Base-by-base conservation (phyloP, 805 yeast species). In the Yarrowia sp. region DNA sequence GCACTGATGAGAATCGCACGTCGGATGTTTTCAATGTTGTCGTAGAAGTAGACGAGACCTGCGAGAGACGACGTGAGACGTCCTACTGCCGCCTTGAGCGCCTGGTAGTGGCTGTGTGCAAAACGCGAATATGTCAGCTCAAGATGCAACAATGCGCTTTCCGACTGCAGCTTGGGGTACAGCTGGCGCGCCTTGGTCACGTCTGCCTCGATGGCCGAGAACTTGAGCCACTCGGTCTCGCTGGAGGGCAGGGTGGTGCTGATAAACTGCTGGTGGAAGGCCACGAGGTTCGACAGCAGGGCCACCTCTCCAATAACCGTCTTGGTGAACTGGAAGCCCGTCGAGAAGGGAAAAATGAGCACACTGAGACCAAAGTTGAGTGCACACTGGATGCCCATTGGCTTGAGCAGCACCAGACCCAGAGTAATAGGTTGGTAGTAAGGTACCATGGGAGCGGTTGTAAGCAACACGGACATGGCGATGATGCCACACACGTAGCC, bases 141-240 rank as follows among this genome's bases (percentile, higher is more conserved):
- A 2, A 67, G 31, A 33, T 72, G 74, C 2, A 68, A 21, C 0
- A 49, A 25, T 4, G 62, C 38, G 8, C 66, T 59, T 14, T 62
- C 63, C 29, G 63, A 63, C 19, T 70, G 69, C 25, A 65, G 27
- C 2, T 63, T 69, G 19, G 66, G 64, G 18, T 56, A 53, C 61
- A 24, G 47, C 27, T 29, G 27, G 6, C 58, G 33, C 6, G 59
- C 62, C 9, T 29, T 51, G 53, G 35, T 16, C 4, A 38, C 22
- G n/a, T 25, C 42, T 18, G 27, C 56, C n/a, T 29, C 51, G 13
- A 58, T 25, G 4, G 14, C 21, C 9, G 36, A 46, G 27, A 29
- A 46, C 24, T 46, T 46, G 35, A 32, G 36, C 53, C 53, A 46
- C 10, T 46, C 36, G 1, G 27, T 3, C 14, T 29, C 35, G 16